Conservation (phyloP, 352 stramenopile genomes). For the Pythium volutum region DNA sequence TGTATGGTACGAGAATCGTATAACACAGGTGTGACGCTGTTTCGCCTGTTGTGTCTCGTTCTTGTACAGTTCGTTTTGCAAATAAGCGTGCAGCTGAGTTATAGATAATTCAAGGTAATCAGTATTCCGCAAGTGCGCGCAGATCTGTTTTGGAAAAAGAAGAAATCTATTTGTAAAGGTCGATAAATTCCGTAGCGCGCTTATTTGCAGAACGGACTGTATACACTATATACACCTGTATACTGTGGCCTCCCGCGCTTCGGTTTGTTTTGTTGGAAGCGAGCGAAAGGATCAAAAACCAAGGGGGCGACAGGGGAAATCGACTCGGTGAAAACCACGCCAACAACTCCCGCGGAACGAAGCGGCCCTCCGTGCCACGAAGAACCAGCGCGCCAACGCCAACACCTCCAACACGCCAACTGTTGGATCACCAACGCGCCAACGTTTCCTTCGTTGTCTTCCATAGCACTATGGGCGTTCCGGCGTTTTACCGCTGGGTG, state of each 20-base stretch:
- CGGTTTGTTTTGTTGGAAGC: slow-evolving; percentile 21
- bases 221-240: slow-evolving; percentile 18
- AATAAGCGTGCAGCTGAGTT: no score
- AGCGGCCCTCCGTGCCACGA: not conserved
- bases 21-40: not conserved
- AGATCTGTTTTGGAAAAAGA: no score
- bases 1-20: not conserved
- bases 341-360: not conserved
- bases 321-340: not conserved
- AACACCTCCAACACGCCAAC: not conserved
- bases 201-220: no score
- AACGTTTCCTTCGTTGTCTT: not conserved
- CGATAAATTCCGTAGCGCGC: no score
- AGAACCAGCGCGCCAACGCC: slow-evolving; percentile 4
- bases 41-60: slow-evolving; percentile 19
- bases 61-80: slow-evolving; percentile 19
- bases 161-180: no score
- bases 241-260: slow-evolving; percentile 1
- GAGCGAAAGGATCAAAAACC: slow-evolving; percentile 1
- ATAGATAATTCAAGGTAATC: no score
- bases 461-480: slow-evolving; percentile 93
- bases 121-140: no score
- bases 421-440: not conserved
- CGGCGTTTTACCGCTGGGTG: slow-evolving; percentile 99
- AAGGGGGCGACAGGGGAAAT: not conserved